phyloP scores from a whole-genome alignment of 768 basidiomycete species.

The Pleurotus pulmonarius region DNA sequence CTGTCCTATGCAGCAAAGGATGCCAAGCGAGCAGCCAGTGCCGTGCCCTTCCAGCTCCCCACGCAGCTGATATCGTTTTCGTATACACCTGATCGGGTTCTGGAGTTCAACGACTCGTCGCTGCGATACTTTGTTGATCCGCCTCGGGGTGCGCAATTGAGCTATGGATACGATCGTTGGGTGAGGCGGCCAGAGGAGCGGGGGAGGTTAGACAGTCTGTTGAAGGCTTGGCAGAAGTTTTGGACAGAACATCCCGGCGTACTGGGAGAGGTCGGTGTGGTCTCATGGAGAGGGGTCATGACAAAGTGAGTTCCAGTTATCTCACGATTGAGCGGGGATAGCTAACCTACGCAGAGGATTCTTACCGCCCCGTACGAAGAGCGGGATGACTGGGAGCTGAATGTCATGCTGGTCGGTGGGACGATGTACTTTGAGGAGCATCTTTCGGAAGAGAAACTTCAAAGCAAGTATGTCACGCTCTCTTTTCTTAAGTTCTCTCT shows the following conservation, averaged over 20 bases:
- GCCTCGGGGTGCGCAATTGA: conserved; percentile 60
- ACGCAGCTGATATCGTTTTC: conserved; percentile 69
- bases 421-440: conserved; percentile 78
- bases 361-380: conserved; percentile 82
- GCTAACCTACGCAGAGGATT: conserved; percentile 41
- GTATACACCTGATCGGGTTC: conserved; percentile 50
- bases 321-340: neutral
- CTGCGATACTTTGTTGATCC: conserved; percentile 71
- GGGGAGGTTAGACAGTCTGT: conserved; percentile 64
- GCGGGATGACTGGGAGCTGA: conserved; percentile 74
- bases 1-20: conserved; percentile 15
- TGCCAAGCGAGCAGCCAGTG: conserved; percentile 13
- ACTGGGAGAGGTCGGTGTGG: conserved; percentile 47
- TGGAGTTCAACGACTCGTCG: conserved; percentile 66
- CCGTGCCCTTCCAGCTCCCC: conserved; percentile 65
- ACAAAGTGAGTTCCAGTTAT: conserved; percentile 54
- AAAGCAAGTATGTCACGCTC: conserved; percentile 55
- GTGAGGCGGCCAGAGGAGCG: conserved; percentile 58
- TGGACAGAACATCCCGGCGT: conserved; percentile 3
- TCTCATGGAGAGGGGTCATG: conserved; percentile 80
- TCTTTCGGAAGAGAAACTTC: conserved; percentile 49
- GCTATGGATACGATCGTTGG: conserved; percentile 74
- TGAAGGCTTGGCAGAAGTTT: conserved; percentile 49
- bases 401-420: conserved; percentile 72
- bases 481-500: neutral